Base-by-base conservation (phyloP, 2,329 filamentous ascomycete genomes). In the Escovopsis sp. region DNA sequence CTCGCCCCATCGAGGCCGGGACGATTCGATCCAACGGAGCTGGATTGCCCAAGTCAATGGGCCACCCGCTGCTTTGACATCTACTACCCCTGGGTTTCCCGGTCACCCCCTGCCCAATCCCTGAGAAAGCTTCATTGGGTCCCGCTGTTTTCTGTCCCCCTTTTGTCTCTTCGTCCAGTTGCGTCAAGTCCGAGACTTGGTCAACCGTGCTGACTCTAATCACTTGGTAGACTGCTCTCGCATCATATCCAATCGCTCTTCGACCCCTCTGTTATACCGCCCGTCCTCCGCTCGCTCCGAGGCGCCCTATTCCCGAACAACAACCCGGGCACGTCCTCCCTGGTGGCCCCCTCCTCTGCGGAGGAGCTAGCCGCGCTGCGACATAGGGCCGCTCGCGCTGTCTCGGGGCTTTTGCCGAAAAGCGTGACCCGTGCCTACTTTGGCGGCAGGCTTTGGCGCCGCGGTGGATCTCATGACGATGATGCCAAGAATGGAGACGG, bases 291-390 rank as follows among this genome's bases (percentile, higher is more conserved):
- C 53, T 70, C 75, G 45, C 67, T 82, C 49, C 81, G 90, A 53
- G 74, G 72, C 48, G 72, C 81, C 41, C 64, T 96, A 37, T 96
- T 94, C 54, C 88, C 90, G 45, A 80, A 84, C 58, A 92, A 92
- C 57, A 66, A 72, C 47, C 76, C 79, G 41, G 79, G 76, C 39
- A 69, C 73, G 44, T 64, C 76, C 47, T 67, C 70, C 40, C 60
- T 77, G 44, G 59, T 67, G 35, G 68, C 78, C 35, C 74, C 77
- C 39, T 65, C 66, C 33, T 68, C 68, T 42, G 65, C 75, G 36
- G 63, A 72, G 47, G 70, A 74, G 48, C 61, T 74, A 44, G 62
- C 62, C 35, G 66, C 66, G 46, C 74, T 86, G 48, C 73, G 75
- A 48, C 67, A 66, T 47, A 72, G 69, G 53, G 80, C 79, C 57